Evolutionary conservation across 352 stramenopile genomes (phyloP).

Genomic region (Globisporangium paroecandrum): DNA sequence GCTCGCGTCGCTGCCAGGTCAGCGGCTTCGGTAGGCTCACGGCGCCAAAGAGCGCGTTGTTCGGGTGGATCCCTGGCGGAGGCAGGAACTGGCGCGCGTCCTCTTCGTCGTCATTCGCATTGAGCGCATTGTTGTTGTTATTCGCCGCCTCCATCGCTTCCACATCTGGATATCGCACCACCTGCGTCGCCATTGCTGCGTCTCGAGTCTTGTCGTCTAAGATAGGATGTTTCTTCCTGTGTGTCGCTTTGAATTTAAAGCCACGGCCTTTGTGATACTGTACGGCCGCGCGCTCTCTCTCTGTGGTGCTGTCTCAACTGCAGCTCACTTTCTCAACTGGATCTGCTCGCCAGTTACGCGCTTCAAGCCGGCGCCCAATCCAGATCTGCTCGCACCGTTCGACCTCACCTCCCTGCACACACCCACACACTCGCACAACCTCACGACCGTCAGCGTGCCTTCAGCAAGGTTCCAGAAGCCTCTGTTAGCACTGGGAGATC

Average conservation of each 20-base stretch:
- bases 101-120: background rate
- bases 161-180: conserved; percentile 12
- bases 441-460: background rate
- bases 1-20: conserved; percentile 77
- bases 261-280: no score
- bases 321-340: background rate
- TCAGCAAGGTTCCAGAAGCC: background rate
- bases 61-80: conserved; percentile 61
- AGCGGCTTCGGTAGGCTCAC: conserved; percentile 68
- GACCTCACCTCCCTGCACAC: no score
- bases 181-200: conserved; percentile 5
- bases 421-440: no score
- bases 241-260: no score
- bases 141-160: background rate
- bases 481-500: background rate
- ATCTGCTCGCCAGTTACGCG: background rate
- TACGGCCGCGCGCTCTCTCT: background rate
- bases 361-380: background rate
- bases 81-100: conserved; percentile 34
- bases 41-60: conserved; percentile 71
- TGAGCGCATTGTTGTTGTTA: background rate
- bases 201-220: background rate
- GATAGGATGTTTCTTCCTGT: no score
- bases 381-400: no score
- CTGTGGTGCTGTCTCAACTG: background rate